Evolutionary conservation across 2,329 filamentous ascomycete species (phyloP).

Genomic region (Sporothrix brasiliensis): DNA sequence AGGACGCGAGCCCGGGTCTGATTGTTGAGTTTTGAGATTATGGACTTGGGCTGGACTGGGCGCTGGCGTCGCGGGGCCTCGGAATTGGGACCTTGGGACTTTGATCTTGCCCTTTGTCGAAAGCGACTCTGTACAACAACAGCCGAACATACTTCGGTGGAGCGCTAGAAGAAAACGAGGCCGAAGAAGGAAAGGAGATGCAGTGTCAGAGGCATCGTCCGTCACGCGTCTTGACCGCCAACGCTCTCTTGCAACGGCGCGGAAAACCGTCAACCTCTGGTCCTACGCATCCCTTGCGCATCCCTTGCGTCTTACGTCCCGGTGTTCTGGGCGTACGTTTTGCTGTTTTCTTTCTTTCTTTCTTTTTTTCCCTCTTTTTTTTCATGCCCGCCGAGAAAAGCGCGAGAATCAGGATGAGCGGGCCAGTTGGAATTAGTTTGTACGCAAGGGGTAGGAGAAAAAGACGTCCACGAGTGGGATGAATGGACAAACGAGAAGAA

Average conservation of each 20-base stretch:
- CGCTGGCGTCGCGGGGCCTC: not conserved
- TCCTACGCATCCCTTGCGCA: constrained; percentile 4
- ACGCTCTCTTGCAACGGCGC: not conserved
- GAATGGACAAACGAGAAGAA: not conserved
- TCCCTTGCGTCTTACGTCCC: constrained; percentile 1
- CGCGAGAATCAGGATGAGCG: not conserved
- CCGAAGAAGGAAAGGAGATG: not conserved
- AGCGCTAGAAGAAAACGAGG: not conserved
- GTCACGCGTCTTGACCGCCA: constrained; percentile 5
- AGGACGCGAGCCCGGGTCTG: not conserved
- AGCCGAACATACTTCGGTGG: not conserved
- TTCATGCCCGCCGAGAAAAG: not conserved
- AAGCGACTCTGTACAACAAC: not conserved
- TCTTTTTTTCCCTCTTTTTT: not conserved
- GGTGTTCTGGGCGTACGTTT: too few species aligned
- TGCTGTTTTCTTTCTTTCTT: not conserved
- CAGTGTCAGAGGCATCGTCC: not conserved
- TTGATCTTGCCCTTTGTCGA: not conserved
- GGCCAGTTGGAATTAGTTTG: not conserved
- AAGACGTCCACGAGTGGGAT: not conserved
- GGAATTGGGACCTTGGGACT: not conserved
- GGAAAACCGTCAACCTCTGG: not conserved
- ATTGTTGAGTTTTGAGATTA: not conserved
- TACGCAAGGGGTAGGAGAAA: constrained; percentile 19
- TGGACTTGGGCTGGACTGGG: not conserved